Evolutionary conservation across 768 basidiomycete genomes (phyloP).

Genomic region (Cubamyces sp.): DNA sequence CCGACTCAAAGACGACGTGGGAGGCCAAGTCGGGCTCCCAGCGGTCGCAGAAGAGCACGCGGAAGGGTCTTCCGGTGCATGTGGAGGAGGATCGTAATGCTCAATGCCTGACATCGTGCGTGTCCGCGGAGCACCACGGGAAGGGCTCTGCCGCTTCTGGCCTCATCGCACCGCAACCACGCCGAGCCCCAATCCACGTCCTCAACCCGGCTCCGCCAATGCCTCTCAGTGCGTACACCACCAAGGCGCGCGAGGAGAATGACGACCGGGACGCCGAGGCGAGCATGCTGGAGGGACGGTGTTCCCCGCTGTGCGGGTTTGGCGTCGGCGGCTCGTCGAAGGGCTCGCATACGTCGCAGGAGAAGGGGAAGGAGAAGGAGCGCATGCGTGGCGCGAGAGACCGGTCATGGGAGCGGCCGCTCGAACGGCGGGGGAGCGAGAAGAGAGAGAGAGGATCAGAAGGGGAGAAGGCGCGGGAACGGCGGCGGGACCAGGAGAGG

Average conservation of each 20-base stretch:
- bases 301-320: constrained; percentile 39
- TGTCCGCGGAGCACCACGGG: constrained; percentile 11
- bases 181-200: constrained; percentile 23
- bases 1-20: constrained; percentile 3
- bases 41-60: constrained; percentile 20
- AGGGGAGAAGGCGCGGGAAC: constrained; percentile 11
- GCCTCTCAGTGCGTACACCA: constrained; percentile 16
- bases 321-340: constrained; percentile 28
- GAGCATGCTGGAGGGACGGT: constrained; percentile 35
- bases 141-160: constrained; percentile 18
- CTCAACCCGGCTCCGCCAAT: constrained; percentile 28
- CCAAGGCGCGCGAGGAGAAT: constrained; percentile 1
- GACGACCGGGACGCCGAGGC: constrained; percentile 25
- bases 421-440: constrained; percentile 30
- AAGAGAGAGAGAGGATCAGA: constrained; percentile 21
- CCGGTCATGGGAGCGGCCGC: constrained; percentile 25
- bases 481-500: constrained; percentile 23
- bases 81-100: constrained; percentile 3
- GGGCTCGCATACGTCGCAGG: constrained; percentile 21
- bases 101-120: constrained; percentile 12
- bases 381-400: constrained; percentile 21
- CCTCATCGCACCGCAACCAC: constrained; percentile 21
- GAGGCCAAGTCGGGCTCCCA: constrained; percentile 22
- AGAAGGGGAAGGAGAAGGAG: constrained; percentile 34
- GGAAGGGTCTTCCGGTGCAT: constrained; percentile 17